Base-by-base conservation (phyloP, 129 eudicot species). In the Daucus carota region DNA sequence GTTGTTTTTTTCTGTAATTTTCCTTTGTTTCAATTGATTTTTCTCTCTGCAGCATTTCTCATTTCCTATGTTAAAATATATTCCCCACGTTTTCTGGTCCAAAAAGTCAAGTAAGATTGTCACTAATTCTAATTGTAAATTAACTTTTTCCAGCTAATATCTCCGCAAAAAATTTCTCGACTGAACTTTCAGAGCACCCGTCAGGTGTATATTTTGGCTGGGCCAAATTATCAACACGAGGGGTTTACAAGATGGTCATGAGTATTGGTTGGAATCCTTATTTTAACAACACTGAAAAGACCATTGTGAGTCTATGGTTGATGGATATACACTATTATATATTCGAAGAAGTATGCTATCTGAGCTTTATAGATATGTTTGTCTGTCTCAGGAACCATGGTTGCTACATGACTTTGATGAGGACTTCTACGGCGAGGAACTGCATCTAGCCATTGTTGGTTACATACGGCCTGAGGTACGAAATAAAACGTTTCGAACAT, bases 121-220 rank as follows among this genome's bases (percentile, higher is more conserved):
- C n/a, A n/a, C 6, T 24, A 52, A 57, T 18, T 42, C 1, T n/a
- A n/a, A 15, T 60, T 62, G 20, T 57, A 3, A 26, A 52, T 79
- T 63, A 32, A 43, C 22, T n/a, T 81, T 9, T 81, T 80, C 81
- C 89, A 94, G 97, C 99, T 73, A 91, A 94, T 88, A 78, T 91
- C 75, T 95, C 99, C 14, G 40, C 90, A 3, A 87, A 95, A 73
- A 87, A 93, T 40, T 95, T 85, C 79, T 87, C 88, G 2, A 75
- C 52, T 29, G 57, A 89, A 70, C 96, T 95, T 29, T 84, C 88
- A 9, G 96, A 95, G 73, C 87, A 95, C 74, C 99, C 99, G 33
- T 85, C 99, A 3, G 99, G 99, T 69, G 96, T 91, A 20, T 95
- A 91, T 80, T 91, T 95, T 85, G 99, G 99, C 32, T 95, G 99